Evolutionary conservation across 805 yeast species (phyloP), one percentile per base, ranked within the genome.

Genomic region (Maudiozyma turicensis): DNA sequence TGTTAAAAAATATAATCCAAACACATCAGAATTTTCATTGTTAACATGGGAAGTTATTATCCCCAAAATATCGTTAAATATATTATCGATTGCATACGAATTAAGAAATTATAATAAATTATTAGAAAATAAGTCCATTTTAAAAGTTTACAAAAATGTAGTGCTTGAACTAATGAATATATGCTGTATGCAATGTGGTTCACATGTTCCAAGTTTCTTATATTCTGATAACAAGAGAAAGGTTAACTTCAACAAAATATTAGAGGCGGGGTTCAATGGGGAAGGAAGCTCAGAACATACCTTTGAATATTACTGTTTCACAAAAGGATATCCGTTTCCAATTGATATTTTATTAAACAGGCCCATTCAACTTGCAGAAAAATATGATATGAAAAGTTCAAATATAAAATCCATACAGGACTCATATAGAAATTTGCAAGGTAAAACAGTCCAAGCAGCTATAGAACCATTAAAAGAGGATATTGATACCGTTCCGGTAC

Each of bases 231-330:
- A 31, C 6, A 39, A 26, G 43, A 39, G 1, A 39, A 14, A 9
- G 15, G 52, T 61, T 9, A 50, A 59, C 43, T 65, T 52, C 45
- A 45, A 51, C 3, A 50, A 48, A 10, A 56, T 63, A 30, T 20
- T 20, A 20, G 26, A 20, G 26, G 26, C 4, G 2, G 26, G 26
- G 26, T 20, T 20, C 26, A 20, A 20, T 20, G 26, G 26, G 26
- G 4, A 20, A 20, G 26, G 26, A 20, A 20, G 26, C 26, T 20
- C 68, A 1, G 67, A 63, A 45, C 63, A 57, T 54, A 62, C 67
- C 13, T 65, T 64, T 53, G 69, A 65, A 52, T 56, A 66, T n/a
- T 65, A 65, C 48, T 65, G 66, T 49, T 65, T 64, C 48, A 63
- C 60, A 42, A 66, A 65, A 38, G 55, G 61, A 35, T 55, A 63